A percentile compares a stretch with the other conserved stretches of the same genome.
phyloP scores from a whole-genome alignment of 2,329 filamentous ascomycete species.

The Trichoderma sp. region DNA sequence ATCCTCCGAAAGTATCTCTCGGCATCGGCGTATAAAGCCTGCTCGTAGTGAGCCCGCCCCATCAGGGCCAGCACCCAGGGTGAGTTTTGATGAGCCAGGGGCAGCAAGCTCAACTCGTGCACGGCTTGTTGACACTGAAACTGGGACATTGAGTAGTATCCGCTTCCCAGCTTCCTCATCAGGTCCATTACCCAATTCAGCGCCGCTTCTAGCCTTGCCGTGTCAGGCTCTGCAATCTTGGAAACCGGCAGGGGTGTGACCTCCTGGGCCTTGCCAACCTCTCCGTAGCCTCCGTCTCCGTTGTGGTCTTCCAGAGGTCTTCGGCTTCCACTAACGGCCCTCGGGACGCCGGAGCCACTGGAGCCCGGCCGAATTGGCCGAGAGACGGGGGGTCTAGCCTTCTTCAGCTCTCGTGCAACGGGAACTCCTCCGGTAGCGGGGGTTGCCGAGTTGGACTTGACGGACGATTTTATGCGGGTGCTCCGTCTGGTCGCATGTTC shows the following conservation, averaged over 20 bases:
- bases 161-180: slow-evolving; percentile 77
- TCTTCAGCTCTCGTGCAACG: slow-evolving; percentile 73
- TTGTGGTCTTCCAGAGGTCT: slow-evolving; percentile 70
- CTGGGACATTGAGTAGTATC: slow-evolving; percentile 75
- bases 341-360: slow-evolving; percentile 72
- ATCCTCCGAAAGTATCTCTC: slow-evolving; percentile 84
- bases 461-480: slow-evolving; percentile 70
- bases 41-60: slow-evolving; percentile 88
- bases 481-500: slow-evolving; percentile 69
- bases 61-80: slow-evolving; percentile 92
- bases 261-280: slow-evolving; percentile 54
- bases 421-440: slow-evolving; percentile 56
- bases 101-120: slow-evolving; percentile 70
- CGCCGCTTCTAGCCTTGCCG: slow-evolving; percentile 71
- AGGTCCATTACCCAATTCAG: slow-evolving; percentile 77
- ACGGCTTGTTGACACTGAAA: slow-evolving; percentile 81
- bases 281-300: slow-evolving; percentile 70
- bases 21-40: slow-evolving; percentile 80
- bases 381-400: slow-evolving; percentile 73
- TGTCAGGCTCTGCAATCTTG: slow-evolving; percentile 55
- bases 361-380: slow-evolving; percentile 66
- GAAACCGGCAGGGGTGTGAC: slow-evolving; percentile 39
- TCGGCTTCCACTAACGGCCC: slow-evolving; percentile 87
- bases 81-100: slow-evolving; percentile 77
- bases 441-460: slow-evolving; percentile 63